Evolutionary conservation across 2,329 filamentous ascomycete genomes (phyloP).

Genomic region (Akanthomyces dipterigenus): DNA sequence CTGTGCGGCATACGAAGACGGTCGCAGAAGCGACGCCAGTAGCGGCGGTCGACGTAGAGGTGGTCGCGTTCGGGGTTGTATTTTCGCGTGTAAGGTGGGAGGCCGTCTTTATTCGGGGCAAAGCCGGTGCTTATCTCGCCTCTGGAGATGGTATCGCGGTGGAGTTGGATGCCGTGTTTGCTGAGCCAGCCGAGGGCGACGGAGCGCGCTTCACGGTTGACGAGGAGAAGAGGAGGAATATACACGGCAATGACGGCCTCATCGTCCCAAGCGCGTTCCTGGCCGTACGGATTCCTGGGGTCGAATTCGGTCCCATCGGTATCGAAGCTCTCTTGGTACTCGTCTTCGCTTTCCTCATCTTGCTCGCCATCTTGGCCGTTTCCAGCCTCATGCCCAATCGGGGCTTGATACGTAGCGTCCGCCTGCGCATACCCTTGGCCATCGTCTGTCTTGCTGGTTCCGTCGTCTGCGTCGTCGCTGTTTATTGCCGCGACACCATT

Average conservation of each 20-base stretch:
- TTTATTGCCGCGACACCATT: neutral
- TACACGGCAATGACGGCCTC: slow-evolving; percentile 15
- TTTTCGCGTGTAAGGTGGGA: neutral
- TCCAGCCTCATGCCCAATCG: neutral
- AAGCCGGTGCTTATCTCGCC: neutral
- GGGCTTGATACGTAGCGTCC: neutral
- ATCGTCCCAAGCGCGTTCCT: slow-evolving; percentile 4
- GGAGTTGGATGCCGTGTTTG: neutral
- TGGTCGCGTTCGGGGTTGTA: slow-evolving; percentile 6
- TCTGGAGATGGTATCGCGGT: neutral
- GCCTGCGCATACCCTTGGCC: neutral
- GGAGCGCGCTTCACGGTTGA: slow-evolving; percentile 20
- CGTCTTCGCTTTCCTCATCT: neutral
- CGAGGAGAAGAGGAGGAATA: slow-evolving; percentile 13
- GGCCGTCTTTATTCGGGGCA: neutral
- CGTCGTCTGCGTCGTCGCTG: neutral
- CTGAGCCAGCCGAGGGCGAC: slow-evolving; percentile 15
- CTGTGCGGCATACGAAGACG: neutral
- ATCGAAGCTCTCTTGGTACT: neutral
- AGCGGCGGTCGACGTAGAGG: slow-evolving; percentile 7
- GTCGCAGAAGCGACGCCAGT: slow-evolving; percentile 8
- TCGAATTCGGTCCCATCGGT: neutral
- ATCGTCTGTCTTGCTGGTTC: too few relatives aligned
- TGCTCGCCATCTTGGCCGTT: neutral
- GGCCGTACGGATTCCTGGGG: neutral